These are phyloP conservation scores for Cordyceps cicadae DNA, from an alignment of 2,329 filamentous ascomycete genomes.

Conservation along the genomic window DNA sequence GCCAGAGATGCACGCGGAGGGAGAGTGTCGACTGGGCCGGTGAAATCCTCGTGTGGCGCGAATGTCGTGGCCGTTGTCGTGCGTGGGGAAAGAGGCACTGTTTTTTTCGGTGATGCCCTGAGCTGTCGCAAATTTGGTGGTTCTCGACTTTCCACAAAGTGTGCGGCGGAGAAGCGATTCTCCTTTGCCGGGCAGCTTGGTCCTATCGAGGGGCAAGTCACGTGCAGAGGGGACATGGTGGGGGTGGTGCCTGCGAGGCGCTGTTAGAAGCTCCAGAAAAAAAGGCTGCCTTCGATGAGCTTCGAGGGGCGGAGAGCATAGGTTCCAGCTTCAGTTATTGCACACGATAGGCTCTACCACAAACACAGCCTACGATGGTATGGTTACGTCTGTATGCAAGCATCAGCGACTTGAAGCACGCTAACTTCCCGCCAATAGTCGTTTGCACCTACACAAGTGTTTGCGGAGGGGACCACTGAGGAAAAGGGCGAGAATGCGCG, in stretches of 20 bases:
- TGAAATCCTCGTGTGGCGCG: slow-evolving; percentile 7
- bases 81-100: slow-evolving; percentile 17
- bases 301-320: slow-evolving; percentile 12
- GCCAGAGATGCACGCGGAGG: neutral
- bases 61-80: slow-evolving; percentile 18
- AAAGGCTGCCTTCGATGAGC: slow-evolving; percentile 13
- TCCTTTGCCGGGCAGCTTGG: slow-evolving; percentile 24
- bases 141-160: slow-evolving; percentile 27
- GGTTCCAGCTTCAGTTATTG: slow-evolving; percentile 5
- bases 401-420: neutral
- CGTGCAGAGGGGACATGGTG: slow-evolving; percentile 21
- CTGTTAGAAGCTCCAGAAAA: slow-evolving; percentile 13
- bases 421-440: slow-evolving; percentile 31
- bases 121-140: slow-evolving; percentile 30
- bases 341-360: slow-evolving; percentile 5
- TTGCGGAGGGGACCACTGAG: slow-evolving; percentile 91
- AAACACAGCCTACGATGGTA: slow-evolving; percentile 9
- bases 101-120: slow-evolving; percentile 10
- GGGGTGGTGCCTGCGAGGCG: slow-evolving; percentile 8
- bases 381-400: neutral
- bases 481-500: slow-evolving; percentile 99
- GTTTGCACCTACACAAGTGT: slow-evolving; percentile 93
- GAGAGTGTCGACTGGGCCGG: slow-evolving; percentile 7
- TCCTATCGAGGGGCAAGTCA: slow-evolving; percentile 32
- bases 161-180: slow-evolving; percentile 33